These are phyloP conservation scores for Yamadazyma tumulicola DNA, from an alignment of 805 yeast species.

Conservation along the genomic window DNA sequence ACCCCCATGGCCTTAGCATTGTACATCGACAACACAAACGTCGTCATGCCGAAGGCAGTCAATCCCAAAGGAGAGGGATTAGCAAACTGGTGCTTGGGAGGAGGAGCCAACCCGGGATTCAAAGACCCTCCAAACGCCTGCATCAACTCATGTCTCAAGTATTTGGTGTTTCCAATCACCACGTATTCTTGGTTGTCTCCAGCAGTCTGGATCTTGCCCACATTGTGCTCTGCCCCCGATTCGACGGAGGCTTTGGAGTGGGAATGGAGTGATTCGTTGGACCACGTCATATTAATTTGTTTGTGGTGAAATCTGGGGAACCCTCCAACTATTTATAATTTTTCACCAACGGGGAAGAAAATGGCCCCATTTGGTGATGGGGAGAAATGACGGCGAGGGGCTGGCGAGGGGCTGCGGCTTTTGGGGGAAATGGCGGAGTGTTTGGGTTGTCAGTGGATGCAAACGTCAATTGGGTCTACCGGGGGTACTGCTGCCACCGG, in stretches of 20 bases:
- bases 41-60: constrained; percentile 59
- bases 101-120: constrained; percentile 32
- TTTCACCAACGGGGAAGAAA: too few species aligned
- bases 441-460: too few species aligned
- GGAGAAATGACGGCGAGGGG: too few species aligned
- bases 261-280: constrained; percentile 13
- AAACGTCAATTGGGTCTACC: too few species aligned
- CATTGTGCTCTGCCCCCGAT: constrained; percentile 7
- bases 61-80: constrained; percentile 71
- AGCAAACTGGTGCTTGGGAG: constrained; percentile 56
- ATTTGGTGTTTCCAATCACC: constrained; percentile 31
- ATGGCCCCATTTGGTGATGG: too few species aligned
- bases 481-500: too few species aligned
- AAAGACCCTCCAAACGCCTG: constrained; percentile 37
- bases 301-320: too few species aligned
- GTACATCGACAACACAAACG: constrained; percentile 56
- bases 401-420: too few species aligned
- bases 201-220: constrained; percentile 24
- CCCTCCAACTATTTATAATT: too few species aligned
- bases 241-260: constrained; percentile 15
- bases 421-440: too few species aligned
- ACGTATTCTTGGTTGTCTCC: constrained; percentile 38
- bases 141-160: constrained; percentile 38
- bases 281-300: not conserved
- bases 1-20: constrained; percentile 60